phyloP scores from a whole-genome alignment of 306 rosid species.

The Malus asiatica region DNA sequence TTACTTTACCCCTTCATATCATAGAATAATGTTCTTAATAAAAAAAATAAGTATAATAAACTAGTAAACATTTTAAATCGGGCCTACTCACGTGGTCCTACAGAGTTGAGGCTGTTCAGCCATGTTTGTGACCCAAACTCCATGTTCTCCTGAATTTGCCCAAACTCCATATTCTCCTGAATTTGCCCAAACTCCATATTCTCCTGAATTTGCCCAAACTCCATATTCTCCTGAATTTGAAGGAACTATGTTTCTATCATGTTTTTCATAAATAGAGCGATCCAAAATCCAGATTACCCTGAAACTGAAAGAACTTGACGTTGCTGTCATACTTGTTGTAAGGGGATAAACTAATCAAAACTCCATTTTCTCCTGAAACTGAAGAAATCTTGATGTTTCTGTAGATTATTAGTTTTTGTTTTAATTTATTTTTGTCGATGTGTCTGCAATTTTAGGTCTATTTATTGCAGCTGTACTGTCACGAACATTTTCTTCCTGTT shows the following conservation, averaged over 20 bases:
- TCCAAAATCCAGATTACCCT: neutral
- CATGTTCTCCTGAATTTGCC: neutral
- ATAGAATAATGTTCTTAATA: neutral
- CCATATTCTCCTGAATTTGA: neutral
- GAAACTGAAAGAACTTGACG: neutral
- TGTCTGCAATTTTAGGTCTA: constrained; percentile 2
- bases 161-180: neutral
- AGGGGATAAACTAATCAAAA: neutral
- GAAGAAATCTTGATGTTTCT: neutral
- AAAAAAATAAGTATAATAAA: neutral
- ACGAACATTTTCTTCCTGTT: neutral
- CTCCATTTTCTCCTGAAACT: neutral
- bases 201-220: neutral
- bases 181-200: neutral
- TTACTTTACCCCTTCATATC: neutral
- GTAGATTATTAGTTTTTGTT: neutral
- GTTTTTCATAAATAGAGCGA: neutral
- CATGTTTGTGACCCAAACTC: neutral
- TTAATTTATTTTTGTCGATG: neutral
- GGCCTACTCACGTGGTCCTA: neutral
- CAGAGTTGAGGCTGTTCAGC: neutral
- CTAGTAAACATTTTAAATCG: neutral
- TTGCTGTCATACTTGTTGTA: neutral
- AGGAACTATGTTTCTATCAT: neutral
- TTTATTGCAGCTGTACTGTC: neutral